Evolutionary conservation across 805 yeast species (phyloP), one percentile per base, ranked within the genome.

Genomic region (Starmerella tilneyi): DNA sequence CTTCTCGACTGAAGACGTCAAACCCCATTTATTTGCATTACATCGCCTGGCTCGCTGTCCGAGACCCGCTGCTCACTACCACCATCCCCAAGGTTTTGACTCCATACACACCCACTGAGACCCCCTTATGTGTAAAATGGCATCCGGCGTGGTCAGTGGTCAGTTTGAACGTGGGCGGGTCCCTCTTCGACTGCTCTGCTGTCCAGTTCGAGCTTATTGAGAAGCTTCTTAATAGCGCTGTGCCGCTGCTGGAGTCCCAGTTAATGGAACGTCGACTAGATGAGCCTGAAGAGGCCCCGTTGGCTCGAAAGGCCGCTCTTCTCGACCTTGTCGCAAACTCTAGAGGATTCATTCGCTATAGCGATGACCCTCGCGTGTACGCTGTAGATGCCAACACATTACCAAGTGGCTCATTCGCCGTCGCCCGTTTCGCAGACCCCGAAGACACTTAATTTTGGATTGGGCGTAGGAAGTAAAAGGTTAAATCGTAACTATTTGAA

Each of bases 81-180:
- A 5, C 9, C 8, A n/a, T 22, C 3, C 38, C 38, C 9, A 12
- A 11, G 8, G 19, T 22, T 3, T 9, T 36, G 3, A 30, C 21
- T 15, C 40, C 30, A 9, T 36, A 23, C 12, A 15, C 19, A 11
- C 16, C 12, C 20, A 6, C 30, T 13, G 29, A 6, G 31, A 7
- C 31, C 11, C 11, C 8, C 27, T 8, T 9, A 11, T 11, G 27
- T 11, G 30, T 36, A 19, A 31, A 37, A 13, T 43, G 43, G 43
- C 39, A 36, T 23, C 43, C 28, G 2, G 15, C 28, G 2, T 41
- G 49, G 46, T 46, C 49, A 15, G 22, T 21, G 9, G 46, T 43
- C 12, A 17, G 12, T 5, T 31, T 30, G 16, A 9, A 19, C 2
- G 13, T 20, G 5, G 26, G 21, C 5, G 38, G 27, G 12, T 15